Conservation (phyloP, 345 rosid species). For the Gossypium sturtianum region DNA sequence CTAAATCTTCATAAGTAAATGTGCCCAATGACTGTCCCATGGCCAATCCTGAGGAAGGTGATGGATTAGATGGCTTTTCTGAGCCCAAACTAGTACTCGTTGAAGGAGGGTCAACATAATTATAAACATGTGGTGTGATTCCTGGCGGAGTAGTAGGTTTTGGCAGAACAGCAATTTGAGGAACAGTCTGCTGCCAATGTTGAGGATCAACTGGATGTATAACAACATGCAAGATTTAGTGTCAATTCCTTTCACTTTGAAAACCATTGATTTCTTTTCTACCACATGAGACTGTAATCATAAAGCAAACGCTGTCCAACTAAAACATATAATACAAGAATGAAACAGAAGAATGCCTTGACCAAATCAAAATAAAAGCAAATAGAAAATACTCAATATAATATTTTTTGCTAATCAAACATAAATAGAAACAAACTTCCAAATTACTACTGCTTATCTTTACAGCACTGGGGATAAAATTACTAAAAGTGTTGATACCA, state of each 20-base stretch:
- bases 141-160: conserved; percentile 30
- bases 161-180: conserved; percentile 22
- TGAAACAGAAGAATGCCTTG: not conserved
- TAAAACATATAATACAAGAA: not conserved
- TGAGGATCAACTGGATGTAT: conserved; percentile 31
- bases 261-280: not conserved
- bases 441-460: not conserved
- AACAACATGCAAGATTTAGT: not conserved
- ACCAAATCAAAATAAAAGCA: not conserved
- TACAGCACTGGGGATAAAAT: not conserved
- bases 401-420: not conserved
- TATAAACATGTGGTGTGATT: conserved; percentile 8
- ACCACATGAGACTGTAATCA: not conserved
- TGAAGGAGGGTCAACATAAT: conserved; percentile 19
- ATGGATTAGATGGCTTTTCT: conserved; percentile 28
- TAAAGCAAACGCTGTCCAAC: not conserved
- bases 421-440: not conserved
- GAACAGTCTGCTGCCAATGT: conserved; percentile 32
- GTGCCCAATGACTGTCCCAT: conserved; percentile 42
- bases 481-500: not conserved
- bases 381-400: not conserved
- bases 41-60: conserved; percentile 32
- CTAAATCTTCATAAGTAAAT: conserved; percentile 48
- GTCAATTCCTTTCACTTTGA: not conserved
- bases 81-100: conserved; percentile 36